Evolutionary conservation across 2,329 filamentous ascomycete genomes (phyloP), one percentile per base, ranked within the genome.

Genomic region (Aspergillus japonicus): DNA sequence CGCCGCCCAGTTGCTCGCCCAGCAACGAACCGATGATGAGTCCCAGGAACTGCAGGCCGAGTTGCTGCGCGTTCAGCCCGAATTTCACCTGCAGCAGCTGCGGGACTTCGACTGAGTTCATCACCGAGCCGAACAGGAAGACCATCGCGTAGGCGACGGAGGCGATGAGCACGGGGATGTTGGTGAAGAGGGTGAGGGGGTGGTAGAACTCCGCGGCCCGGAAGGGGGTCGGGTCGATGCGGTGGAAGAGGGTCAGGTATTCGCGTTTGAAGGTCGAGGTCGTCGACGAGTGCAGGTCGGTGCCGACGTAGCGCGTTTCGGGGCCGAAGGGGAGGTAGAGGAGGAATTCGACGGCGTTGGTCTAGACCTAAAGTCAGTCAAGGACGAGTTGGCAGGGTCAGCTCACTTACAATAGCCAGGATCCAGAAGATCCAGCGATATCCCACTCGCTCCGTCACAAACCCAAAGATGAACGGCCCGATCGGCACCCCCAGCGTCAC

Each of bases 361-460:
- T 81, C 80, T 83, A 14, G 14, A 19, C 5, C 16, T 7, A 19
- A 3, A n/a, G 16, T 16, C 7, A 44, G 14, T 14, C 2, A 4
- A 11, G 5, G 35, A 53, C 11, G 11, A 23, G 8, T 29, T 26
- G 23, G 23, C 12, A 24, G 19, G 21, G 12, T 26, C 14, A 0
- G 1, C 64, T 75, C 71, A 54, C 66, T 51, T 50, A 82, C 79
- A 47, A 85, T 85, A 2, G 82, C 82, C 14, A 85, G 70, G 14
- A 80, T 78, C 77, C 80, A 85, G 68, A 83, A 86, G 26, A 85
- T 84, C 83, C 84, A 86, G 2, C 81, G 76, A 55, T 83, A 86
- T 0, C 81, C 80, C 6, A 81, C 78, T 12, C 81, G 77, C 58
- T 81, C 71, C 0, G 80, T 79, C 0, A 85, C 82, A 31, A 73